Conservation (phyloP, 345 rosid species). For the Salix purpurea region DNA sequence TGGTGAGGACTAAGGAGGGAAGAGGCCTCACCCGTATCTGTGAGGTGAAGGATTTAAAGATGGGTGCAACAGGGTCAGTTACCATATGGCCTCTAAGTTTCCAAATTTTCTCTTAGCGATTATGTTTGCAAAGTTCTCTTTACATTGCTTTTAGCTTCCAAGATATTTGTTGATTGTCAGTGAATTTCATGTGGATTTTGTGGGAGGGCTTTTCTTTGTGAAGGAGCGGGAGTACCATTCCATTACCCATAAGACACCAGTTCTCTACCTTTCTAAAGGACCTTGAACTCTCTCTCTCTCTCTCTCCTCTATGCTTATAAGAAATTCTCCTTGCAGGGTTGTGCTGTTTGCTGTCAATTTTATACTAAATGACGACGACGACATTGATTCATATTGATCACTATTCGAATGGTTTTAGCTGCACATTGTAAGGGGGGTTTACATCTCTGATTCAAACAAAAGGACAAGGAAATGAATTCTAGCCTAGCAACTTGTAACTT, state of each 20-base stretch:
- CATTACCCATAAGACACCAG: background rate
- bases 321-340: constrained; percentile 42
- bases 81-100: background rate
- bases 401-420: constrained; percentile 1
- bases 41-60: background rate
- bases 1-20: background rate
- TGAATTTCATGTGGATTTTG: background rate
- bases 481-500: background rate
- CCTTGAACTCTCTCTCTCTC: background rate
- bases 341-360: constrained; percentile 29
- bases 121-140: background rate
- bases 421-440: constrained; percentile 5
- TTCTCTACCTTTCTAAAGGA: background rate
- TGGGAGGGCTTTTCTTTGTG: background rate
- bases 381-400: constrained; percentile 19
- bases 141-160: background rate
- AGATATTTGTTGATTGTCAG: background rate
- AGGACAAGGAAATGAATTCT: constrained; percentile 4
- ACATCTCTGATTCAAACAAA: constrained; percentile 10
- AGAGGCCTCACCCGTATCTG: too few species aligned
- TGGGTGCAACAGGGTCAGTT: background rate
- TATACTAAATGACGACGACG: constrained; percentile 32
- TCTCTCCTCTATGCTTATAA: constrained; percentile 2
- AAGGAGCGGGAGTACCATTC: background rate
- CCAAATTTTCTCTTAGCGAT: background rate